phyloP scores from a whole-genome alignment of 2,329 filamentous ascomycete genomes.

The Cercospora citrullina region DNA sequence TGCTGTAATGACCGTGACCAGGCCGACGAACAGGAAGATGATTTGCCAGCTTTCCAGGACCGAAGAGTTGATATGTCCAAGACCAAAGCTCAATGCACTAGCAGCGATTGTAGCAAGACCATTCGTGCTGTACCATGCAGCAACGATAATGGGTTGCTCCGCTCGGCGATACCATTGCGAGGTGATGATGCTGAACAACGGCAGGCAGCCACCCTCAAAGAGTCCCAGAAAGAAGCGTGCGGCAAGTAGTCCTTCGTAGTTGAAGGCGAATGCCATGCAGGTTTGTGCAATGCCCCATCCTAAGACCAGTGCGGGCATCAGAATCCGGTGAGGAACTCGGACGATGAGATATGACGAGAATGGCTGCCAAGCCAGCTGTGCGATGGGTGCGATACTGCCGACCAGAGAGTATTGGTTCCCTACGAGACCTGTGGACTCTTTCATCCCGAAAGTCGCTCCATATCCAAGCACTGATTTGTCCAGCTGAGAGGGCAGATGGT shows the following conservation, averaged over 20 bases:
- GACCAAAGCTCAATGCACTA: constrained; percentile 26
- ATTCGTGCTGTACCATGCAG: constrained; percentile 33
- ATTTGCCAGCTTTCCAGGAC: constrained; percentile 34
- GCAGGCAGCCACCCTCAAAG: constrained; percentile 66
- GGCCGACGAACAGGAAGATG: constrained; percentile 53
- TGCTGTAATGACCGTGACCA: constrained; percentile 59
- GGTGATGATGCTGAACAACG: constrained; percentile 58
- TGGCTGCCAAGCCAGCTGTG: constrained; percentile 61
- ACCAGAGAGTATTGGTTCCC: constrained; percentile 54
- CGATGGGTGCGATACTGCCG: constrained; percentile 52
- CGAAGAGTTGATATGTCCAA: constrained; percentile 27
- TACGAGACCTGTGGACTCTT: constrained; percentile 46
- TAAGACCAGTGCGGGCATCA: constrained; percentile 62
- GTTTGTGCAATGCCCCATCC: constrained; percentile 61
- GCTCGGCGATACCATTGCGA: constrained; percentile 32
- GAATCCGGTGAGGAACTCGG: constrained; percentile 63
- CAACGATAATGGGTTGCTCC: constrained; percentile 34
- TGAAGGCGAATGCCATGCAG: constrained; percentile 61
- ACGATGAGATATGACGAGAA: constrained; percentile 65
- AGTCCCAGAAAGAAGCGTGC: constrained; percentile 66
- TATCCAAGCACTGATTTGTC: constrained; percentile 58
- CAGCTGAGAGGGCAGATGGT: constrained; percentile 30
- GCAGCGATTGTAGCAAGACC: constrained; percentile 32
- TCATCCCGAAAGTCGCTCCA: constrained; percentile 51
- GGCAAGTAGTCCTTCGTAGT: constrained; percentile 60